Evolutionary conservation across 2,329 filamentous ascomycete species (phyloP), one percentile per base, ranked within the genome.

Genomic region (Aureobasidium melanogenum): DNA sequence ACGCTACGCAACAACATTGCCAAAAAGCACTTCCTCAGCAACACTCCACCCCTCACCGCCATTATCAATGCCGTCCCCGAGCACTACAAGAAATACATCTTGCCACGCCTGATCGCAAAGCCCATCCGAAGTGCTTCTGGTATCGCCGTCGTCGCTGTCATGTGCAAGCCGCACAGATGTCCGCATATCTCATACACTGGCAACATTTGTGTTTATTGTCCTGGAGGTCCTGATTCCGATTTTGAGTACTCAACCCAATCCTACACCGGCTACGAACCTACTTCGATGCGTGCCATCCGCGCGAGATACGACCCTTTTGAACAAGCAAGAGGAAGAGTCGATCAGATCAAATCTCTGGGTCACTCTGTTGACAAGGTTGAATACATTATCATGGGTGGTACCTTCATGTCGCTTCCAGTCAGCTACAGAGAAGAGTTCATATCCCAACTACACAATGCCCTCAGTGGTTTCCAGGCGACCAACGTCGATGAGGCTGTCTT

Each of bases 301-400:
- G 94, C 94, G 34, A 86, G 95, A 55, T 99, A 99, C 72, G 95
- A 99, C 71, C 94, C 94, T 0, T 99, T 97, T 68, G 94, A 99
- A 75, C 94, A 99, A 78, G 94, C 94, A 17, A 84, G 94, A 72
- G 94, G 94, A 44, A 86, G 94, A 67, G 93, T 99, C 6, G 95
- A 99, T 69, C 94, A 99, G 77, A 91, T 99, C 71, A 95, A 96
- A 74, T 89, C 90, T 1, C 82, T 99, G 0, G 94, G 94, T 0
- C 94, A 99, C 75, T 96, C 91, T 48, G 94, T 99, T 51, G 94
- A 99, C 77, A 99, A 99, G 75, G 94, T 99, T 26, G 94, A 99
- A 78, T 99, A 97, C 75, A 99, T 99, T 71, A 96, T 99, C 72
- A 99, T 99, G 94, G 94, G 94, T 63, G 94, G 94, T 66, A 99